Evolutionary conservation across 306 rosid genomes (phyloP), one percentile per base, ranked within the genome.

Genomic region (Glycine soja): DNA sequence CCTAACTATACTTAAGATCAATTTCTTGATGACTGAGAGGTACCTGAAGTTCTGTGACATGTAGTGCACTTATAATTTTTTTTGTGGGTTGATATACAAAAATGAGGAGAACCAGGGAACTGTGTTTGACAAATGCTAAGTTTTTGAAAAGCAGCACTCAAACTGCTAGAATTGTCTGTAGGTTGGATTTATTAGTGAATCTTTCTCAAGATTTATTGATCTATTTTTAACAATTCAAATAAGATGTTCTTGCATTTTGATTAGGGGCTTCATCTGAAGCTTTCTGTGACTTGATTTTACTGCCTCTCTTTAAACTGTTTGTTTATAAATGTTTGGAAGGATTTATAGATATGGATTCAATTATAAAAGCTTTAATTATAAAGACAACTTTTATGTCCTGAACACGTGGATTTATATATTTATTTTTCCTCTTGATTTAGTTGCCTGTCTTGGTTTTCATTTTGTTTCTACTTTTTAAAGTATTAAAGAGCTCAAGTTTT

Each of bases 81-180:
- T 53, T 10, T 34, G 0, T n/a, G 52, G 11, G 46, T 72, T 78
- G 10, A 45, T 77, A 52, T 45, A 10, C 62, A 42, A n/a, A 73
- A 64, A 74, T 30, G 11, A 13, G 40, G 53, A 64, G 15, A 6
- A 59, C 50, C 10, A 10, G n/a, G 10, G 36, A 71, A 3, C 16
- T 4, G 66, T 18, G 16, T 69, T 80, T 72, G 16, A 19, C 5
- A 51, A 36, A 14, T 51, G 18, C 14, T 14, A 6, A 38, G 9
- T 59, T 16, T 70, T 53, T 82, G 59, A 61, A 65, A 62, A 62
- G 36, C 45, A 51, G 67, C 50, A 65, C 63, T 50, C 58, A 72
- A 51, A 42, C 45, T 71, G 68, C 70, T 43, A 10, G 72, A 45
- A 32, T 47, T 2, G 3, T 51, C 66, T 5, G 16, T 43, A 38